phyloP scores from a whole-genome alignment of 345 rosid species.

The Viola odorata region DNA sequence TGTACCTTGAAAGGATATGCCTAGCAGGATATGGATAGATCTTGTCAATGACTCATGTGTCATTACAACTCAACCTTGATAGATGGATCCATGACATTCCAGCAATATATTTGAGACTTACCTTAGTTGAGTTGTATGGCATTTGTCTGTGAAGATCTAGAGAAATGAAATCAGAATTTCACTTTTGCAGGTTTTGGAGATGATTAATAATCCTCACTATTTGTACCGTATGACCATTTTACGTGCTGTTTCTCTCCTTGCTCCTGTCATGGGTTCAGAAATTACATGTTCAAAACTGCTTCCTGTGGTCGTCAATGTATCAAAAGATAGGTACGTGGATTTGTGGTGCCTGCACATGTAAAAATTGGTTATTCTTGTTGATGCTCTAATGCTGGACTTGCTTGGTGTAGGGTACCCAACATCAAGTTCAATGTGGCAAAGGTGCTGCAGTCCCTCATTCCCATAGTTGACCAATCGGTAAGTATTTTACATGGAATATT shows the following conservation, averaged over 20 bases:
- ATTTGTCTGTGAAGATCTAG: background rate
- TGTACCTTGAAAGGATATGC: no score
- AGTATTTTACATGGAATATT: conserved; percentile 19
- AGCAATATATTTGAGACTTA: no score
- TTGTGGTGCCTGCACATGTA: background rate
- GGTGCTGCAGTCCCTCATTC: conserved; percentile 79
- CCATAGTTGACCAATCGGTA: conserved; percentile 76
- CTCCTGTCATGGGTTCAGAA: conserved; percentile 88
- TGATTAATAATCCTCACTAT: conserved; percentile 71
- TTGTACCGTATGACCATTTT: conserved; percentile 88
- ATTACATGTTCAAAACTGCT: conserved; percentile 80
- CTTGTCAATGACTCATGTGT: no score
- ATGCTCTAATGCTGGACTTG: background rate
- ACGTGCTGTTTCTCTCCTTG: conserved; percentile 71
- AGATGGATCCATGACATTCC: no score
- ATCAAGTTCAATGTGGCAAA: conserved; percentile 93
- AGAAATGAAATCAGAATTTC: no score
- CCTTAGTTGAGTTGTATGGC: background rate
- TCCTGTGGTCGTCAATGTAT: conserved; percentile 58
- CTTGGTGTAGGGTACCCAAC: conserved; percentile 70
- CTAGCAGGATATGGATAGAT: no score
- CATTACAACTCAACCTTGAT: no score
- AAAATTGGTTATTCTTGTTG: background rate
- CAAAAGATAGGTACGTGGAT: conserved; percentile 74
- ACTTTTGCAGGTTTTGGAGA: conserved; percentile 65